phyloP scores from a whole-genome alignment of 2,329 filamentous ascomycete genomes.

The Penicillium sp. region DNA sequence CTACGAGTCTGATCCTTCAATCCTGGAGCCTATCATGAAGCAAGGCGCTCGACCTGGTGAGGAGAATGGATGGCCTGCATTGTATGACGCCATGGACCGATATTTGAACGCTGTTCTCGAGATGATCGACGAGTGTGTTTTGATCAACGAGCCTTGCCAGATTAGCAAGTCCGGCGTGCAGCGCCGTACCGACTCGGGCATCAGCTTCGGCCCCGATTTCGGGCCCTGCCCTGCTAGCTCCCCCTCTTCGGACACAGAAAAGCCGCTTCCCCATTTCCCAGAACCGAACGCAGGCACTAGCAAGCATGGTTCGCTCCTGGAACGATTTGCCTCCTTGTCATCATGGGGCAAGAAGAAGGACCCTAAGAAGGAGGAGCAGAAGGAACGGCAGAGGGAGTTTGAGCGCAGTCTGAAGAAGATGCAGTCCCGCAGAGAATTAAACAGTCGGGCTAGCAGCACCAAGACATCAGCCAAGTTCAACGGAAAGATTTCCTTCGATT shows the following conservation, averaged over 20 bases:
- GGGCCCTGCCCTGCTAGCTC: slow-evolving; percentile 30
- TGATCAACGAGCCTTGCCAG: slow-evolving; percentile 40
- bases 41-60: slow-evolving; percentile 47
- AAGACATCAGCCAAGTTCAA: slow-evolving; percentile 28
- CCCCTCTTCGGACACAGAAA: slow-evolving; percentile 22
- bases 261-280: slow-evolving; percentile 36
- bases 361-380: slow-evolving; percentile 10
- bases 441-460: slow-evolving; percentile 33
- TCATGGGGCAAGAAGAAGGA: slow-evolving; percentile 13
- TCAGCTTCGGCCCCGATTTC: slow-evolving; percentile 50
- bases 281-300: slow-evolving; percentile 19
- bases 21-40: slow-evolving; percentile 47
- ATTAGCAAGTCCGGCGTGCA: slow-evolving; percentile 23
- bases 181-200: slow-evolving; percentile 48
- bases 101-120: slow-evolving; percentile 53
- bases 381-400: slow-evolving; percentile 1
- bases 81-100: slow-evolving; percentile 46
- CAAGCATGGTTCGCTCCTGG: slow-evolving; percentile 44
- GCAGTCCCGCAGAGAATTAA: slow-evolving; percentile 38
- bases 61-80: slow-evolving; percentile 48
- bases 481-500: slow-evolving; percentile 34
- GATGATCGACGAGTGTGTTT: slow-evolving; percentile 52
- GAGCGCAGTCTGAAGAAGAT: slow-evolving; percentile 33
- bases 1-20: slow-evolving; percentile 46
- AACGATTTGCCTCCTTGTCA: slow-evolving; percentile 43